Percentiles rank a stretch among this genome's conserved stretches.
Conservation (phyloP, 2,329 filamentous ascomycete genomes). For the Fusarium nisikadoi region DNA sequence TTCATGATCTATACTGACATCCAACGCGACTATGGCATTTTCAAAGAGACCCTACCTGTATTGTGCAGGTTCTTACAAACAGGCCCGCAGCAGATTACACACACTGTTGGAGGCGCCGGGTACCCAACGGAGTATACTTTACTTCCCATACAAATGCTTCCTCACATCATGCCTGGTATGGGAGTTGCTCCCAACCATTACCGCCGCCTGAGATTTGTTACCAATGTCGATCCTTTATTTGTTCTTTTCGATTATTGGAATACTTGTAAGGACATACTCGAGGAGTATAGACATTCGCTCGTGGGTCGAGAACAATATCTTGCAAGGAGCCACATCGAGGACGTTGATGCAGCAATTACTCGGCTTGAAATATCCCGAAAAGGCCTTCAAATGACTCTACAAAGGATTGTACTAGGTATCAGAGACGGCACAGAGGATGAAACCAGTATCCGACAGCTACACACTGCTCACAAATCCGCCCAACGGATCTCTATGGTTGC, state of each 20-base stretch:
- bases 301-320: neutral
- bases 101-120: neutral
- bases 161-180: neutral
- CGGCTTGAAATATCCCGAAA: neutral
- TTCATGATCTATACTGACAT: constrained; percentile 27
- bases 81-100: neutral
- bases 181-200: accelerated
- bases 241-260: constrained; percentile 13
- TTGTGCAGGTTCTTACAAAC: constrained; percentile 2
- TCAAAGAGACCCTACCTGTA: neutral
- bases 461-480: accelerated
- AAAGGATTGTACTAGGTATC: neutral
- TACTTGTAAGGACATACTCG: neutral
- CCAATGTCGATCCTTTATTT: constrained; percentile 1
- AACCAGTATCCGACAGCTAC: neutral
- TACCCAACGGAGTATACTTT: constrained; percentile 18
- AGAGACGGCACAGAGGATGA: neutral
- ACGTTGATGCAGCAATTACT: neutral
- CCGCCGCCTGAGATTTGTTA: neutral
- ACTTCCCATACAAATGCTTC: neutral
- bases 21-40: neutral
- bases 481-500: neutral
- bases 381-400: neutral
- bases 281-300: constrained; percentile 2
- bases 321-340: neutral